These are phyloP conservation scores for Penicillium desertorum DNA, from an alignment of 495 filamentous ascomycete species.

Conservation along the genomic window DNA sequence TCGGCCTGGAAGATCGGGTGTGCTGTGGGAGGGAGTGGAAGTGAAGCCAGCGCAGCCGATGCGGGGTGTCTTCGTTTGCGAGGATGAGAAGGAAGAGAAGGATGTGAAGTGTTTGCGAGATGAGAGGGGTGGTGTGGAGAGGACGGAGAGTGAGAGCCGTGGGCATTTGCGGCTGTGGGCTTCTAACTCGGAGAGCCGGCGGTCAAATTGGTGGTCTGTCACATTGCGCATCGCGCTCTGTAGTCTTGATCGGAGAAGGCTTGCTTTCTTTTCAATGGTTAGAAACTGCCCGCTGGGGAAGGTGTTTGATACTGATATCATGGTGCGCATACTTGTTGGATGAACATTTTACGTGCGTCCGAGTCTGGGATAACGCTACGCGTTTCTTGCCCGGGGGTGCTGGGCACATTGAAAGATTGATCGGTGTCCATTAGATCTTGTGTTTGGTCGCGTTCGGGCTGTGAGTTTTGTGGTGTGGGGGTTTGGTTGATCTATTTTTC, in stretches of 20 bases:
- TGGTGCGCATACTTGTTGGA: slow-evolving; percentile 41
- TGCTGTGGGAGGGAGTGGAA: slow-evolving; percentile 22
- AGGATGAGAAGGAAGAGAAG: slow-evolving; percentile 6
- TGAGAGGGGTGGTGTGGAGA: slow-evolving; percentile 20
- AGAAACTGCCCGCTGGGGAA: slow-evolving; percentile 1
- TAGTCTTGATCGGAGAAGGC: slow-evolving; percentile 42
- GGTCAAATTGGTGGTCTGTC: slow-evolving; percentile 44
- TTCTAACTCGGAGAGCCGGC: slow-evolving; percentile 46
- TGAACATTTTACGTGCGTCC: slow-evolving; percentile 43
- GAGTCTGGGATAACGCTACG: slow-evolving; percentile 36
- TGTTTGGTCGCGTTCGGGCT: slow-evolving; percentile 23
- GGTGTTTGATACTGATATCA: background rate
- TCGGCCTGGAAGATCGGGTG: slow-evolving; percentile 25
- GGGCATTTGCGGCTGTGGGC: slow-evolving; percentile 46
- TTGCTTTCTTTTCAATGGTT: slow-evolving; percentile 41
- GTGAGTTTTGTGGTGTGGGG: slow-evolving; percentile 18
- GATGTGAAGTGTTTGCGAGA: slow-evolving; percentile 23
- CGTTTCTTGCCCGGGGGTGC: slow-evolving; percentile 15
- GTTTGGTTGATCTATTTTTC: slow-evolving; percentile 18
- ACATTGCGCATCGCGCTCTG: slow-evolving; percentile 49
- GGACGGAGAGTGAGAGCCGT: slow-evolving; percentile 31
- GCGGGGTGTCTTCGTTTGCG: slow-evolving; percentile 26
- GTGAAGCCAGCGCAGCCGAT: slow-evolving; percentile 26
- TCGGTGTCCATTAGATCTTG: slow-evolving; percentile 20
- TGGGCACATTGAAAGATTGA: slow-evolving; percentile 12